Base-by-base conservation (phyloP, 148 eudicot genomes). In the Vaccinium macrocarpon region DNA sequence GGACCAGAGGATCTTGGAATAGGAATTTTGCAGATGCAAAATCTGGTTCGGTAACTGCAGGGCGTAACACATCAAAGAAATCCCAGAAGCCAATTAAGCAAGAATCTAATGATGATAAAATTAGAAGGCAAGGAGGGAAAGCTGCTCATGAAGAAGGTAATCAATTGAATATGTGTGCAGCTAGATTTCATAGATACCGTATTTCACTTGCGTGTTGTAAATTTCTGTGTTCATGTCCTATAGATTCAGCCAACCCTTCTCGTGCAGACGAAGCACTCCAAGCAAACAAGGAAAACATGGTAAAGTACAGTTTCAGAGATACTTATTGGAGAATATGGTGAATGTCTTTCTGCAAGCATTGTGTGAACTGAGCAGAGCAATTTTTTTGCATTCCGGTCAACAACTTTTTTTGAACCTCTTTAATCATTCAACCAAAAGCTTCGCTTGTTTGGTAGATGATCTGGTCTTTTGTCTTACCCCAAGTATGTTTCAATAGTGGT, bases 221-320 rank as follows among this genome's bases (percentile, higher is more conserved):
- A 61, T 49, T 66, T 29, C 18, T 46, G 19, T 23, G 21, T 68
- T 79, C 81, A 10, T 13, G n/a, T 68, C 15, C 85, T 76, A 68
- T 88, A 89, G 95, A 51, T 51, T 77, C 82, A 35, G 64, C 80
- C 48, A 83, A 87, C 82, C 72, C 90, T 70, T 46, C 19, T 7
- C 82, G 87, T 46, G 48, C 76, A 29, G 91, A 86, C 61, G 89
- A 86, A 84, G 71, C 84, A 50, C 86, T 85, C 51, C 89, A 93
- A 85, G 95, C 79, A 87, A 90, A 94, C 90, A 96, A 96, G 87
- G 98, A 96, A 86, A 96, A 96, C 87, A 87, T 90, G 98, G 98
- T 94, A 90, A 84, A 78, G 32, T n/a, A 74, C 3, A 53, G 35
- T 73, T 82, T n/a, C 15, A 6, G 7, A 72, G 16, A 76, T 53